Conservation (phyloP, 371 early-diverging fungal species). For the Batkoa obscura region DNA sequence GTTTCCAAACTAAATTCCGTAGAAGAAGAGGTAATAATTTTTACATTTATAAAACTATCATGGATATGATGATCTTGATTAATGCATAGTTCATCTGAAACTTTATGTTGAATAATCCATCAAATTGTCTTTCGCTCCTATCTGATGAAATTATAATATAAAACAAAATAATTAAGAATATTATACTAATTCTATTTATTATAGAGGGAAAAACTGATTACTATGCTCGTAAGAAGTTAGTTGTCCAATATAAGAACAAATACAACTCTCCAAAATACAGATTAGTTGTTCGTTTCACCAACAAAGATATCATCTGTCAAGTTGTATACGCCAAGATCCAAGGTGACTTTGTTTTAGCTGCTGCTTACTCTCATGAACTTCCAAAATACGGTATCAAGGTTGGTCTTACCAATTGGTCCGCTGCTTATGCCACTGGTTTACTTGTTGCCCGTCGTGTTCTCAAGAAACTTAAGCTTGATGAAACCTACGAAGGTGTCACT, state of each 20-base stretch:
- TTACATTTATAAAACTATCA: background rate
- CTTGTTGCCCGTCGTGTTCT: conserved; percentile 95
- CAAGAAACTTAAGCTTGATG: conserved; percentile 84
- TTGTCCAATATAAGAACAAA: conserved; percentile 99
- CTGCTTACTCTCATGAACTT: conserved; percentile 98
- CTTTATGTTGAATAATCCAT: conserved; percentile 13
- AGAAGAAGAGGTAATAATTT: conserved; percentile 77
- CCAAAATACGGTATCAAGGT: conserved; percentile 95
- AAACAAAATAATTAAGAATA: background rate
- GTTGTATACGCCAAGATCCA: conserved; percentile 96
- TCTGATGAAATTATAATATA: conserved; percentile 32
- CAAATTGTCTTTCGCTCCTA: conserved; percentile 72
- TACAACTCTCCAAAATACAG: conserved; percentile 99
- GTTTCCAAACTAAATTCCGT: conserved; percentile 98
- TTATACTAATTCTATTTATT: background rate
- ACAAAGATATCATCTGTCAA: conserved; percentile 95
- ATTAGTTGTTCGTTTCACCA: conserved; percentile 99
- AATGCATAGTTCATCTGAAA: conserved; percentile 65
- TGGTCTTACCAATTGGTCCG: conserved; percentile 99
- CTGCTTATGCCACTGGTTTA: conserved; percentile 98
- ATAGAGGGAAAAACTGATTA: conserved; percentile 99
- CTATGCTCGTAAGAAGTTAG: conserved; percentile 98
- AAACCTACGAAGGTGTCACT: conserved; percentile 88
- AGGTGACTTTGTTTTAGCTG: conserved; percentile 94
- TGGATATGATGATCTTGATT: conserved; percentile 15